Evolutionary conservation across 1,284 basidiomycete genomes (phyloP).

Genomic region (Ustilago nuda): DNA sequence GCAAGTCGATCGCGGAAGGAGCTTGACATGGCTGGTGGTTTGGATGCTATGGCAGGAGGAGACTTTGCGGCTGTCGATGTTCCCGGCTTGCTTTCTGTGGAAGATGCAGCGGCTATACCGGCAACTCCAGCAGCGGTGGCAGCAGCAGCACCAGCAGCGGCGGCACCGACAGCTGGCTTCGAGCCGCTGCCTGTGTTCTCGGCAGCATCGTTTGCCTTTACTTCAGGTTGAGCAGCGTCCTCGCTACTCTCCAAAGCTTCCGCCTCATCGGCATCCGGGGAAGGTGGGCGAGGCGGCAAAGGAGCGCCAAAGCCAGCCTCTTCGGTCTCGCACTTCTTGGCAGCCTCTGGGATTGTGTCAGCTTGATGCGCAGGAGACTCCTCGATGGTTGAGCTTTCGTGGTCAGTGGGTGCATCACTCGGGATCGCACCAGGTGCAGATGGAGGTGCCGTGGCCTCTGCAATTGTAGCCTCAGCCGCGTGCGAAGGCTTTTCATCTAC

Average conservation of each 20-base stretch:
- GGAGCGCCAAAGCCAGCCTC: conserved; percentile 45
- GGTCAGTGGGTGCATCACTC: conserved; percentile 18
- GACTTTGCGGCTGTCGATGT: conserved; percentile 29
- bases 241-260: conserved; percentile 7
- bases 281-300: conserved; percentile 41
- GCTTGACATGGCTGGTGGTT: conserved; percentile 58
- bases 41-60: conserved; percentile 46
- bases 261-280: conserved; percentile 25
- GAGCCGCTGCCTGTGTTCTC: conserved; percentile 9
- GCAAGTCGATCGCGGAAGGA: conserved; percentile 66
- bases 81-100: conserved; percentile 9
- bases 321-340: conserved; percentile 39
- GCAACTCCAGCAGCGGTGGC: conserved; percentile 2
- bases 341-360: conserved; percentile 46
- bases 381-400: conserved; percentile 29
- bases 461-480: conserved; percentile 34
- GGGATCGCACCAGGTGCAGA: conserved; percentile 34
- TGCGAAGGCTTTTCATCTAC: conserved; percentile 50
- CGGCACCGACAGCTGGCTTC: not conserved
- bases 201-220: not conserved
- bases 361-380: conserved; percentile 48
- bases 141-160: conserved; percentile 13
- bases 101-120: conserved; percentile 10
- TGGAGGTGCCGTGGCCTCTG: conserved; percentile 23
- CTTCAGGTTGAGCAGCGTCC: not conserved